Evolutionary conservation across 2,329 filamentous ascomycete genomes (phyloP).

Genomic region (Penicillium corylophilum): DNA sequence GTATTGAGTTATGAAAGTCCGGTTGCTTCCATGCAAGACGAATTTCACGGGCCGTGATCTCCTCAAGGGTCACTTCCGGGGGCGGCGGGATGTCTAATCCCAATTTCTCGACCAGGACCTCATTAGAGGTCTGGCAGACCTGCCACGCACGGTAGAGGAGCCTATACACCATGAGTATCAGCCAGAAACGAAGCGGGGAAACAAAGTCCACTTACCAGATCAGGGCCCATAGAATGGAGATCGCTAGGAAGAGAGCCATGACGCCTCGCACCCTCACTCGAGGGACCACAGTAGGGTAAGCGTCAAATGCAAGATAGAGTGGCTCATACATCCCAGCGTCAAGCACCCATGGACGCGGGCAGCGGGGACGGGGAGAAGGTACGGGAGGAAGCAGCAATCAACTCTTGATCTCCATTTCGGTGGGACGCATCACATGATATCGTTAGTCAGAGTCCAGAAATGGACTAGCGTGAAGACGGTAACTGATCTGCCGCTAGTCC

Average conservation of each 20-base stretch:
- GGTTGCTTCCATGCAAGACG: conserved; percentile 88
- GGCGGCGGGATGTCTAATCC: conserved; percentile 90
- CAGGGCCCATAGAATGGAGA: conserved; percentile 50
- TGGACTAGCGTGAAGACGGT: conserved; percentile 12
- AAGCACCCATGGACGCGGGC: conserved; percentile 33
- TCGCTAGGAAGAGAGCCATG: conserved; percentile 50
- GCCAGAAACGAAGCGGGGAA: conserved; percentile 1
- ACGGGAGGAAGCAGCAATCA: conserved; percentile 7
- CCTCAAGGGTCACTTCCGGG: conserved; percentile 85
- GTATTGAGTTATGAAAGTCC: conserved; percentile 64
- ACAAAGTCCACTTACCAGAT: conserved; percentile 42
- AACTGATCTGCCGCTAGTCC: conserved; percentile 21
- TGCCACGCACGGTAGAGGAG: conserved; percentile 81
- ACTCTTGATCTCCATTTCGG: conserved; percentile 6
- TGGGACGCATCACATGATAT: conserved; percentile 18
- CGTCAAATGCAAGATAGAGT: conserved; percentile 46
- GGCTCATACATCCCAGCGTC: conserved; percentile 49
- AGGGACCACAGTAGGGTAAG: conserved; percentile 47
- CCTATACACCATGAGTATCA: conserved; percentile 50
- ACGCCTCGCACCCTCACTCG: conserved; percentile 49
- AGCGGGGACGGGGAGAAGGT: conserved; percentile 10
- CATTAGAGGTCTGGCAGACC: conserved; percentile 85
- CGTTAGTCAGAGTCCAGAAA: conserved; percentile 11
- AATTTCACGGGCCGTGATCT: conserved; percentile 81
- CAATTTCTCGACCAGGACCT: conserved; percentile 84